Evolutionary conservation across 1,139 yeast species (phyloP).

Genomic region (Kodamaea sp.): DNA sequence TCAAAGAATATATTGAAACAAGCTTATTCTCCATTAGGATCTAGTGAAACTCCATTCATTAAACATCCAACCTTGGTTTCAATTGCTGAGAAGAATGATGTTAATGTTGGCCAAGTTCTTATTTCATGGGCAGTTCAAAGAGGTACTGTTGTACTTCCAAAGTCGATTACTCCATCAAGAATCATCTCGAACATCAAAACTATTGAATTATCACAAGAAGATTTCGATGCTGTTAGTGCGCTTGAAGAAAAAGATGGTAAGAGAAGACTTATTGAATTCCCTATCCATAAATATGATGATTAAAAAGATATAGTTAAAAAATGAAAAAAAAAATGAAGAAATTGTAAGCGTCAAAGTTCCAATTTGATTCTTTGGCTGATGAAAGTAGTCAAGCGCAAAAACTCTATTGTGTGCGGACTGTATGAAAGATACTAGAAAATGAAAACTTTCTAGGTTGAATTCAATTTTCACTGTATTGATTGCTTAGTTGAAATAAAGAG

Average conservation of each 20-base stretch:
- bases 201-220: conserved; percentile 14
- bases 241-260: conserved; percentile 15
- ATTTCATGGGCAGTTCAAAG: conserved; percentile 22
- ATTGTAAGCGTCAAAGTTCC: no score
- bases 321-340: no score
- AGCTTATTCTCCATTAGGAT: conserved; percentile 24
- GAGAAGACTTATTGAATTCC: conserved; percentile 15
- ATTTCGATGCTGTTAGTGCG: conserved; percentile 13
- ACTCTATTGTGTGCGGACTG: no score
- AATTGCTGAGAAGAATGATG: conserved; percentile 16
- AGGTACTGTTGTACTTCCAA: conserved; percentile 23
- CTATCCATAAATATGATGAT: conserved; percentile 4
- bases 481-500: no score
- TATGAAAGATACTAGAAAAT: no score
- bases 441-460: no score
- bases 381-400: no score
- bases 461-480: no score
- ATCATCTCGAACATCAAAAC: conserved; percentile 16
- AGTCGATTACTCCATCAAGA: conserved; percentile 17
- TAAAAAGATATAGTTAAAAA: no score
- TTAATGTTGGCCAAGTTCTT: conserved; percentile 15
- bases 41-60: conserved; percentile 18
- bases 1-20: conserved; percentile 16
- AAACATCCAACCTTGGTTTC: conserved; percentile 13
- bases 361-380: no score